phyloP scores from a whole-genome alignment of 257 asterid genomes.

The Solanum dulcamara region DNA sequence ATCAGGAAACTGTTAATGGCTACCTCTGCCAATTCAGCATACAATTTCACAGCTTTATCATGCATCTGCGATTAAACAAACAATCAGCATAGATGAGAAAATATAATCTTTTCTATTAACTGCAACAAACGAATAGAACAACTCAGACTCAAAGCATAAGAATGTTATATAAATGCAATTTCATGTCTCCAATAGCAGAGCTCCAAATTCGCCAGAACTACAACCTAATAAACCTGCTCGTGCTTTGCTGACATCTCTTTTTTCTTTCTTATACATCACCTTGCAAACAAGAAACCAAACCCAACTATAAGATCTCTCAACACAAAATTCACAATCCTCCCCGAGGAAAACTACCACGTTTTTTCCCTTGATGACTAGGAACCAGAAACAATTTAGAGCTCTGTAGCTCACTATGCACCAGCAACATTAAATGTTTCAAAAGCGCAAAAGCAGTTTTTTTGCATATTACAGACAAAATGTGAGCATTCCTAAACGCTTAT shows the following conservation, averaged over 20 bases:
- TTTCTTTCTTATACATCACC: neutral
- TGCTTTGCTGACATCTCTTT: neutral
- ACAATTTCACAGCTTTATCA: conserved; percentile 77
- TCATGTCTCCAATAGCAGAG: neutral
- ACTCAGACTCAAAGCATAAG: neutral
- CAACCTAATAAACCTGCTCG: neutral
- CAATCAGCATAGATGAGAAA: neutral
- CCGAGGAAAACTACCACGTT: neutral
- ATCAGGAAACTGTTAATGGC: conserved; percentile 89
- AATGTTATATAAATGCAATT: neutral
- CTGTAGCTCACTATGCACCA: neutral
- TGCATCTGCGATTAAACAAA: conserved; percentile 59
- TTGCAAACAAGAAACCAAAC: neutral
- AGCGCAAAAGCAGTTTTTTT: neutral
- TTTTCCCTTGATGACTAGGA: neutral
- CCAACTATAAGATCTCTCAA: neutral
- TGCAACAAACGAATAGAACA: neutral
- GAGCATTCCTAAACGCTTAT: neutral
- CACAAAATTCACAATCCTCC: neutral
- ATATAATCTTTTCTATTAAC: neutral
- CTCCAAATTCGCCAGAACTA: neutral
- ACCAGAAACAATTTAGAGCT: neutral
- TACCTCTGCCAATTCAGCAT: conserved; percentile 92
- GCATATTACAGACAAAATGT: neutral
- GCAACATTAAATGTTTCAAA: neutral